Base-by-base conservation (phyloP, 2,329 filamentous ascomycete genomes). In the Diaporthe capsici region DNA sequence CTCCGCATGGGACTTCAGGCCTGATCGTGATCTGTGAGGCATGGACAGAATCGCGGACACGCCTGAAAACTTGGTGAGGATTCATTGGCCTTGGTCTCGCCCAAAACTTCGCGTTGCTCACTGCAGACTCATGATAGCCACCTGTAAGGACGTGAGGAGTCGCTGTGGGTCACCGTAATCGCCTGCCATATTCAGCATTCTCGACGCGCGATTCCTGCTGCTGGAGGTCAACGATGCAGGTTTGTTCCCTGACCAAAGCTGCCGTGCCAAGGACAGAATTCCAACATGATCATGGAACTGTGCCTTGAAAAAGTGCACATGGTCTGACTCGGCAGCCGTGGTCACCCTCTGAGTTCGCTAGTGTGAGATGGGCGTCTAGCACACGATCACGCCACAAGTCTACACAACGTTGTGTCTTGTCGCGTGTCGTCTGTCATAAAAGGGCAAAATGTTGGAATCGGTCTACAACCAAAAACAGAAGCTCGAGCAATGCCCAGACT, bases 401-500 rank as follows among this genome's bases (percentile, higher is more conserved):
- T n/a, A 28, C 17, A 28, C 25, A n/a, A 7, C 17, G 7, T 42
- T 63, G 37, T 20, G 55, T 25, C 22, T 47, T 49, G 25, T 63
- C n/a, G 39, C 6, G 20, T 65, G 42, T 51, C 3, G 34, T 17
- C 15, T 13, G 34, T 49, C 17, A 55, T 34, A 28, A 28, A 22
- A 20, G 2, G 22, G n/a, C 34, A 55, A 39, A 47, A 42, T 25
- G n/a, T 53, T 25, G 47, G 31, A 42, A 28, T 53, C 65, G 15
- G 47, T 20, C 22, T 31, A 42, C 47, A 70, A 39, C 65, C 65
- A 9, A 70, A 70, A 70, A 34, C 31, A 55, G 65, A 70, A 68
- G 63, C 31, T 68, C 63, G 49, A 25, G 25, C 31, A 68, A 68
- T 7, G 63, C 63, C 63, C 31, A 68, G 63, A 12, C 47, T 39